Evolutionary conservation across 208 protist species (phyloP).

Genomic region (Trypanosoma congolense): DNA sequence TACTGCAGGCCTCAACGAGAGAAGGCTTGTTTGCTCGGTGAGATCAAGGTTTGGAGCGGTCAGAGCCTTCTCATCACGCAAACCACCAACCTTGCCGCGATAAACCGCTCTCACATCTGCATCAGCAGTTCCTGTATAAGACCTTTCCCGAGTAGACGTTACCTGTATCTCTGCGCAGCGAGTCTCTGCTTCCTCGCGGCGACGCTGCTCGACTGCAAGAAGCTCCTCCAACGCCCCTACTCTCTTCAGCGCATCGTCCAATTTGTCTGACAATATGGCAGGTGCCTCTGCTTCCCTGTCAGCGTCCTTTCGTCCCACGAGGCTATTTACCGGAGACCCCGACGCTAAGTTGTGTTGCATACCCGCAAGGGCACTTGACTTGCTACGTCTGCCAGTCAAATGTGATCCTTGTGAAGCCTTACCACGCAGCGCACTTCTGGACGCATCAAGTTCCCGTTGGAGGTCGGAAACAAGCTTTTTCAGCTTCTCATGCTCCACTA

Average conservation of each 20-base stretch:
- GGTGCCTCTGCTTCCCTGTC: too few species aligned
- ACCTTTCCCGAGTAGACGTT: not conserved
- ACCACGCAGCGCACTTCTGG: slow-evolving; percentile 38
- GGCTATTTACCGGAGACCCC: too few species aligned
- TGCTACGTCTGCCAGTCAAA: not conserved
- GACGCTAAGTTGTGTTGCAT: too few species aligned
- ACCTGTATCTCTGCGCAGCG: not conserved
- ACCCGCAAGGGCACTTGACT: not conserved
- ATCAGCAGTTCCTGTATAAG: too few species aligned
- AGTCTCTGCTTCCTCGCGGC: slow-evolving; percentile 4
- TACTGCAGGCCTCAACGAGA: not conserved
- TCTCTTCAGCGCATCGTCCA: not conserved
- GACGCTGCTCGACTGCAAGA: slow-evolving; percentile 1
- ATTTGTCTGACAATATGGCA: too few species aligned
- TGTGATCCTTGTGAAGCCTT: slow-evolving; percentile 26
- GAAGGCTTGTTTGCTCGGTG: not conserved
- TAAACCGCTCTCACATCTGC: too few species aligned
- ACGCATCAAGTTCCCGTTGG: slow-evolving; percentile 48
- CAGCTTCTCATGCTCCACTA: slow-evolving; percentile 26
- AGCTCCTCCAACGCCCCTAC: slow-evolving; percentile 1
- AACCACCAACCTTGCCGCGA: not conserved
- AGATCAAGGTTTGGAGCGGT: not conserved
- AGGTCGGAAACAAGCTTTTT: slow-evolving; percentile 39
- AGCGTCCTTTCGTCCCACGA: too few species aligned
- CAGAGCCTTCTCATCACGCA: not conserved